A percentile compares a stretch with the other conserved stretches of the same genome.
phyloP scores from a whole-genome alignment of 306 rosid species.

The Glycine tomentella region DNA sequence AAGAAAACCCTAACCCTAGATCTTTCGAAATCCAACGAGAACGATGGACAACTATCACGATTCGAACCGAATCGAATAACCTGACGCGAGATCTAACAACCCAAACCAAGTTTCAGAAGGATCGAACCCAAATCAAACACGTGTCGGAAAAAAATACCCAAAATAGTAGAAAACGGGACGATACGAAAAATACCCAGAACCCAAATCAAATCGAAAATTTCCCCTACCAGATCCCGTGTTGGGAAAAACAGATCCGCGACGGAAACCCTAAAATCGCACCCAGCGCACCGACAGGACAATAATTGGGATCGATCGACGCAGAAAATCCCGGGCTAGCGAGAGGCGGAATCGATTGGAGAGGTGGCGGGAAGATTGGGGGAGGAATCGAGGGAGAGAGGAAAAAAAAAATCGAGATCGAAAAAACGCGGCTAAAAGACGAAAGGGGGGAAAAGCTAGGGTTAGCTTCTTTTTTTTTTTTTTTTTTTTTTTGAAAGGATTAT shows the following conservation, averaged over 20 bases:
- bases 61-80: neutral
- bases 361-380: slow-evolving; percentile 29
- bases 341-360: slow-evolving; percentile 18
- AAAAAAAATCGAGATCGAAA: slow-evolving; percentile 55
- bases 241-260: slow-evolving; percentile 45
- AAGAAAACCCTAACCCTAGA: slow-evolving; percentile 78
- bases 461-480: slow-evolving; percentile 39
- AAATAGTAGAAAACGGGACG: slow-evolving; percentile 27
- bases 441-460: slow-evolving; percentile 65
- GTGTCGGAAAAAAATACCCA: slow-evolving; percentile 28
- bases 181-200: slow-evolving; percentile 16
- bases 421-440: slow-evolving; percentile 63
- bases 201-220: slow-evolving; percentile 31
- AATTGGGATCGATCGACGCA: slow-evolving; percentile 50
- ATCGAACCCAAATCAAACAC: slow-evolving; percentile 38
- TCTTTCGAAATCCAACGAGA: slow-evolving; percentile 35
- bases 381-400: slow-evolving; percentile 46
- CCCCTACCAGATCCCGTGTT: slow-evolving; percentile 48
- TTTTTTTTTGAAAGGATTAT: slow-evolving; percentile 38
- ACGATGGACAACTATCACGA: slow-evolving; percentile 30
- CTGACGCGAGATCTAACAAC: slow-evolving; percentile 37
- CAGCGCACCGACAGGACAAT: neutral
- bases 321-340: slow-evolving; percentile 22
- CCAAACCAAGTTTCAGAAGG: slow-evolving; percentile 2
- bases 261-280: slow-evolving; percentile 63